These are phyloP conservation scores for Lichenothelia convexa DNA, from an alignment of 495 filamentous ascomycete genomes.

Conservation along the genomic window DNA sequence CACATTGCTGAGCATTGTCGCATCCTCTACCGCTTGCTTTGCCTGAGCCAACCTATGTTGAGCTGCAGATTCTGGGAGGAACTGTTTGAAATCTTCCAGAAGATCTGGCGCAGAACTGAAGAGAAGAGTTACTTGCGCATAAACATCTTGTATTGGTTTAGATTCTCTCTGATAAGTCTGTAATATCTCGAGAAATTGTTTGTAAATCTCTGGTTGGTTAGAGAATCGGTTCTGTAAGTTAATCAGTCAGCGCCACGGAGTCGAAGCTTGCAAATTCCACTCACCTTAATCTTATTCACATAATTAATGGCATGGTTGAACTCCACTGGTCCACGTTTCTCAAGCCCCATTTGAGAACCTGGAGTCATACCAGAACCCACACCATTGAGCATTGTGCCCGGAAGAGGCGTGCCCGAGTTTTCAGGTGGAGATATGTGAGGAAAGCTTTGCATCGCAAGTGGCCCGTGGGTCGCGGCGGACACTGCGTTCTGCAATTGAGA, in stretches of 20 bases:
- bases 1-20: conserved; percentile 40
- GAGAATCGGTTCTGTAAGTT: conserved; percentile 66
- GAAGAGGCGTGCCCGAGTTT: conserved; percentile 29
- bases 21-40: conserved; percentile 47
- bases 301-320: conserved; percentile 99
- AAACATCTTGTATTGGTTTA: conserved; percentile 96
- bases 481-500: conserved; percentile 63
- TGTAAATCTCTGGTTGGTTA: conserved; percentile 92
- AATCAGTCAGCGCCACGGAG: conserved; percentile 6
- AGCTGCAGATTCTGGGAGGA: conserved; percentile 89
- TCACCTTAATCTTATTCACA: conserved; percentile 95
- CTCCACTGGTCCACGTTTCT: conserved; percentile 87
- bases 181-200: conserved; percentile 94
- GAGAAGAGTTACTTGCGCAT: conserved; percentile 86
- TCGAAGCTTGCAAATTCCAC: conserved; percentile 1
- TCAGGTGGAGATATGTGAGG: conserved; percentile 10
- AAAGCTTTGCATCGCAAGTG: conserved; percentile 7
- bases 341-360: conserved; percentile 42
- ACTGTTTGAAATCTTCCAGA: conserved; percentile 97
- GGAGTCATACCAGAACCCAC: conserved; percentile 28
- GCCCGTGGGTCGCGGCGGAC: conserved; percentile 34
- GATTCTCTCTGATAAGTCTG: conserved; percentile 98
- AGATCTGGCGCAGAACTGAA: conserved; percentile 93
- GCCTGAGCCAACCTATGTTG: conserved; percentile 62
- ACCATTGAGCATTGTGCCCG: conserved; percentile 19